These are phyloP conservation scores for Vitis amurensis DNA, from an alignment of 164 flowering plant species.

Conservation along the genomic window DNA sequence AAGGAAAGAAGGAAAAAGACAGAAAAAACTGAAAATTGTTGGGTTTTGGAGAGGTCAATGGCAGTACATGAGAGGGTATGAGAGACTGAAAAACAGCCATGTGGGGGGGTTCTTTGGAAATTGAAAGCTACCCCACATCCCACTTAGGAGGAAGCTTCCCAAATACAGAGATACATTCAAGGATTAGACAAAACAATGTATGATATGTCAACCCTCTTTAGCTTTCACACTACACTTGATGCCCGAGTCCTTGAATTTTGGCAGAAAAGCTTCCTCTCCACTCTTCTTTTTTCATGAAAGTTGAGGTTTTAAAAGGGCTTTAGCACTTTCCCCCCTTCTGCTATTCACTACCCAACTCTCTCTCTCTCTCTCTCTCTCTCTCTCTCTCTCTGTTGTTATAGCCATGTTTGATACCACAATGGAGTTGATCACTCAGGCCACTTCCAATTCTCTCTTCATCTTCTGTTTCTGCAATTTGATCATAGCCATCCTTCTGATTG, in stretches of 20 bases:
- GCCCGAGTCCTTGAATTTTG: background rate
- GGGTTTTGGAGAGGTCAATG: background rate
- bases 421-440: slow-evolving; percentile 39
- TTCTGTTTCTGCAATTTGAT: slow-evolving; percentile 60
- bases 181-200: background rate
- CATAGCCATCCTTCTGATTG: slow-evolving; percentile 41
- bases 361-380: slow-evolving; percentile 1
- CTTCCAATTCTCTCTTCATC: slow-evolving; percentile 42
- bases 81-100: background rate
- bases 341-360: background rate
- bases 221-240: slow-evolving; percentile 34
- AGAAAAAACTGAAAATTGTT: background rate
- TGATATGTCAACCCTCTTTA: background rate
- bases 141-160: slow-evolving; percentile 20
- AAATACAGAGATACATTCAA: background rate
- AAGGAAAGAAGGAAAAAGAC: no score
- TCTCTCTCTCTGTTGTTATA: slow-evolving; percentile 1
- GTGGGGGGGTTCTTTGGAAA: slow-evolving; percentile 3
- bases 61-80: background rate
- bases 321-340: background rate
- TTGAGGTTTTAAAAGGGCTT: background rate
- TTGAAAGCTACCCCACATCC: background rate
- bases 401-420: slow-evolving; percentile 43
- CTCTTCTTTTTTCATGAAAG: slow-evolving; percentile 1
- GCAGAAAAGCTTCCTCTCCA: slow-evolving; percentile 10